Base-by-base conservation (phyloP, 1,284 basidiomycete genomes). In the Ustilago sp. region DNA sequence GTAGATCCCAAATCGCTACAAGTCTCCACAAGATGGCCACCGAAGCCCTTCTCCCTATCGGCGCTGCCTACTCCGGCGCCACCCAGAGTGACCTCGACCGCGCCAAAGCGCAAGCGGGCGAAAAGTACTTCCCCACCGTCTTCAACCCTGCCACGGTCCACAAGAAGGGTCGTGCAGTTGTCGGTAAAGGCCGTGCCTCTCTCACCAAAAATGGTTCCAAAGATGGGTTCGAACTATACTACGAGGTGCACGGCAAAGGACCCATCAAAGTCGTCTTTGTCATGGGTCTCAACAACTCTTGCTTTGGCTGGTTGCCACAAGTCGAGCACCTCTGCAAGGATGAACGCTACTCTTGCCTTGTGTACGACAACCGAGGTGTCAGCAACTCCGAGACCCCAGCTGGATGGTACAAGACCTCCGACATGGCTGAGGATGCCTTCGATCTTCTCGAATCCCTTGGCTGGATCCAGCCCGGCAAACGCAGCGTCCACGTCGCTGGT, bases 301-400 rank as follows among this genome's bases (percentile, higher is more conserved):
- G 82, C 59, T 85, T 82, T 50, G 74, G 82, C 23, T 87, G 87
- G 87, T 77, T 86, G 38, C 68, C 82, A 34, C 87, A 88, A 68
- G 82, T 88, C 13, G 70, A 81, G 45, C 67, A 85, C 57, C 85
- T 88, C 19, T 68, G 74, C 15, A 53, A 65, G 4, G 80, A 85
- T 11, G 64, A 78, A 1, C 68, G 72, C 19, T 87, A 91, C 69
- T 90, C 91, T 0, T 88, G 90, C 8, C 88, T 95, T 2, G 93
- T 94, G 0, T 93, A 94, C 78, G 94, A 96, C 85, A 95, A 96
- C 82, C 89, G 93, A 41, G 94, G 94, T 1, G 93, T 93, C 2
- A 93, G 94, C 6, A 90, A 93, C 82, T 92, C 91, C 54, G 90
- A 89, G 23, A 88, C 90, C 23, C 93, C 93, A 0, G 85, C 54